These are phyloP conservation scores for Suillus paluster DNA, from an alignment of 768 basidiomycete genomes.

Conservation along the genomic window DNA sequence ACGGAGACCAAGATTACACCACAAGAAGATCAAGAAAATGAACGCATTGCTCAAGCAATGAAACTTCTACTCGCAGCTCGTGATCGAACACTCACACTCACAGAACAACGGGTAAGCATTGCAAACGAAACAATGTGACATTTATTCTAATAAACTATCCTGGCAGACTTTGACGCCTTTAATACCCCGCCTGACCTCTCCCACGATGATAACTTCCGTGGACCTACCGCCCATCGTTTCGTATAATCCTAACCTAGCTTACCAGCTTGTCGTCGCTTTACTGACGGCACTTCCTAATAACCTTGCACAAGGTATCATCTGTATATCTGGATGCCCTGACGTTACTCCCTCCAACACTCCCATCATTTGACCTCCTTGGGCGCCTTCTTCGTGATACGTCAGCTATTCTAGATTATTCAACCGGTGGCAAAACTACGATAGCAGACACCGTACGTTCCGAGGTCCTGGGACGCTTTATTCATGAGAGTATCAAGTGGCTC, in stretches of 20 bases:
- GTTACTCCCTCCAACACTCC: slow-evolving; percentile 70
- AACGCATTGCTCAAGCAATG: slow-evolving; percentile 64
- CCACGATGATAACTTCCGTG: slow-evolving; percentile 63
- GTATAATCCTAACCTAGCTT: slow-evolving; percentile 70
- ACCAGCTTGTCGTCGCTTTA: slow-evolving; percentile 65
- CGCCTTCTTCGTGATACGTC: slow-evolving; percentile 69
- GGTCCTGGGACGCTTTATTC: slow-evolving; percentile 72
- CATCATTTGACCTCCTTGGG: slow-evolving; percentile 75
- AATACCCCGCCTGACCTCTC: slow-evolving; percentile 46
- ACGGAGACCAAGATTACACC: slow-evolving; percentile 34
- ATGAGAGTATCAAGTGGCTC: slow-evolving; percentile 70
- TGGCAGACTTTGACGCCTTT: slow-evolving; percentile 56
- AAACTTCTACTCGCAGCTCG: slow-evolving; percentile 70
- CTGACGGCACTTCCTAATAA: slow-evolving; percentile 43
- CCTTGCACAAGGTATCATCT: slow-evolving; percentile 38
- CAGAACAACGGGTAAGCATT: slow-evolving; percentile 67
- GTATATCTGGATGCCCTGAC: slow-evolving; percentile 67
- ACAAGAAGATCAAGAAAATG: slow-evolving; percentile 62
- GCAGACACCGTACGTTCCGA: slow-evolving; percentile 68
- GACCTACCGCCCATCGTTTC: slow-evolving; percentile 71
- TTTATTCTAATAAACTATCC: neutral
- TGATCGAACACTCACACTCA: slow-evolving; percentile 71
- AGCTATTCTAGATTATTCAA: slow-evolving; percentile 41
- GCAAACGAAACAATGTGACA: too few relatives aligned
- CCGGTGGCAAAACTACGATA: slow-evolving; percentile 58